Percentiles rank a stretch among this genome's conserved stretches.
Evolutionary conservation across 805 yeast species (phyloP).

Genomic region (Starmerella gropengiesseri): DNA sequence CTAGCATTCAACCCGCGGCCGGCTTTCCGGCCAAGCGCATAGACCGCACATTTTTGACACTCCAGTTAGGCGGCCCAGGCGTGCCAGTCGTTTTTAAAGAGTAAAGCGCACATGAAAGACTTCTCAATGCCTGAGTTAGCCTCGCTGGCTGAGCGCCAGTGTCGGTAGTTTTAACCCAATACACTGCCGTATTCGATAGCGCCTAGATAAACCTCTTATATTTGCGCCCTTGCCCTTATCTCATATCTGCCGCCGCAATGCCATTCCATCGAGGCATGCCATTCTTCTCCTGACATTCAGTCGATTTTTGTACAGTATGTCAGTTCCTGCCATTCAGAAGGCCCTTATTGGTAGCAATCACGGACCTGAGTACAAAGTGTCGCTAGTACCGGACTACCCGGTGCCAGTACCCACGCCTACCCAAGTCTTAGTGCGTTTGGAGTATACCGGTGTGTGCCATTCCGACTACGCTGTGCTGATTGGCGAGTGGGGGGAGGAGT

Average conservation of each 20-base stretch:
- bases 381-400: neutral
- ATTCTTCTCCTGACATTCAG: too few species aligned
- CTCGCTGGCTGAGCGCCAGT: too few species aligned
- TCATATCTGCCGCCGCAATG: too few species aligned
- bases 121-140: too few species aligned
- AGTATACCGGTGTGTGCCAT: constrained; percentile 7
- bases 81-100: constrained; percentile 1
- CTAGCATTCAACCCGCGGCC: constrained; percentile 7
- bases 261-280: too few species aligned
- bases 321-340: neutral
- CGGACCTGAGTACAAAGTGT: neutral
- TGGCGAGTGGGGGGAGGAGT: constrained; percentile 8
- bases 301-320: neutral
- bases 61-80: constrained; percentile 8
- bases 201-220: too few species aligned
- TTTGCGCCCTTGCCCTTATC: too few species aligned
- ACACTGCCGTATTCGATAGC: too few species aligned
- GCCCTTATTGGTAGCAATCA: neutral
- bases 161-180: too few species aligned
- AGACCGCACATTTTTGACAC: constrained; percentile 3
- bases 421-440: constrained; percentile 4
- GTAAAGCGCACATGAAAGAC: too few species aligned
- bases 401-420: neutral
- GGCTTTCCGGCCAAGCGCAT: constrained; percentile 4
- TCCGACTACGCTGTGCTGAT: neutral